These are phyloP conservation scores for Leishmania tarentolae DNA, from an alignment of 208 protist genomes.

Conservation along the genomic window DNA sequence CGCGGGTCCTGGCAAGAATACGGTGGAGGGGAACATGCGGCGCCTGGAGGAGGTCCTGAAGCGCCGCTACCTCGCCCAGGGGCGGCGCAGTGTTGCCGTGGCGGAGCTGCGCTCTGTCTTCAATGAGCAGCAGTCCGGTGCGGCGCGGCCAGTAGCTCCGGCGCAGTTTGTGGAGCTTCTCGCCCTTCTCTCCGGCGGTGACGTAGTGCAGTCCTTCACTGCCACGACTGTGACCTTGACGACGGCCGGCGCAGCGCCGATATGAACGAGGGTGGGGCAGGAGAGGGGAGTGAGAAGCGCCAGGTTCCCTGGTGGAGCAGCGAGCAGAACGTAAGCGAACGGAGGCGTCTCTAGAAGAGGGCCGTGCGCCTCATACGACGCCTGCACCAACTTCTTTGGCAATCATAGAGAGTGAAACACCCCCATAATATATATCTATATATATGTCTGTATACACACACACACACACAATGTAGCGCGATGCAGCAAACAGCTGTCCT, in stretches of 20 bases:
- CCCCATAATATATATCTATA: too few relatives aligned
- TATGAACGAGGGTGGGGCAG: neutral
- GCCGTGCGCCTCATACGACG: neutral
- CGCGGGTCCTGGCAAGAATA: slow-evolving; percentile 77
- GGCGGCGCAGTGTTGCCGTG: slow-evolving; percentile 48
- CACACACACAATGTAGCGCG: neutral
- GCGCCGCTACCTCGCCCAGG: slow-evolving; percentile 47
- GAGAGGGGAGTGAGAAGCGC: neutral
- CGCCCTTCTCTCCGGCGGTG: slow-evolving; percentile 73
- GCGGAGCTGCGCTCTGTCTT: slow-evolving; percentile 67
- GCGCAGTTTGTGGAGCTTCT: slow-evolving; percentile 86
- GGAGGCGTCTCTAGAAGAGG: neutral
- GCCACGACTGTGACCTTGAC: slow-evolving; percentile 61
- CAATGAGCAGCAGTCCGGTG: slow-evolving; percentile 65
- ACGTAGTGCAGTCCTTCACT: slow-evolving; percentile 77
- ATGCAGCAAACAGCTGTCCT: neutral
- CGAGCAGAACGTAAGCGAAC: neutral
- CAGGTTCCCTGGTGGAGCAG: neutral
- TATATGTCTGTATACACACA: too few relatives aligned
- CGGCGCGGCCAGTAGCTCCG: slow-evolving; percentile 55
- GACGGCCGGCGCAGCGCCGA: slow-evolving; percentile 2
- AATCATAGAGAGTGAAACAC: neutral
- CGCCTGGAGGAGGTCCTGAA: slow-evolving; percentile 72
- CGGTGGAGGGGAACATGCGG: slow-evolving; percentile 80
- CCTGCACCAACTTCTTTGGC: neutral